A percentile compares a stretch with the other conserved stretches of the same genome.
Evolutionary conservation across 2,329 filamentous ascomycete genomes (phyloP).

Genomic region (Fusarium sp.): DNA sequence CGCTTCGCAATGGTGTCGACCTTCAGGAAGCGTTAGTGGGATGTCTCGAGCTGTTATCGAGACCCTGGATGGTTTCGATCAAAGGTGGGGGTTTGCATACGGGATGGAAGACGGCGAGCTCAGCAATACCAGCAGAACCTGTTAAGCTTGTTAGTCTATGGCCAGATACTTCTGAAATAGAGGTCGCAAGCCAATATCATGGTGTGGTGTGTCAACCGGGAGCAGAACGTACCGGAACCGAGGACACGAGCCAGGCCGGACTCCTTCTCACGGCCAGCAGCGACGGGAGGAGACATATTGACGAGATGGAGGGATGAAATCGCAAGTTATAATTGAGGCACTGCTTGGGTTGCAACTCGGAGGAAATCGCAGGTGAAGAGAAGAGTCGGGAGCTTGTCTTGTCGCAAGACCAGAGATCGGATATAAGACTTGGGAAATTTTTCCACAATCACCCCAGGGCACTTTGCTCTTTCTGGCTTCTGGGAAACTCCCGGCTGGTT

Average conservation of each 20-base stretch:
- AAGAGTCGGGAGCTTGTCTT: slow-evolving; percentile 28
- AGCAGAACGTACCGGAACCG: slow-evolving; percentile 77
- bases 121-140: slow-evolving; percentile 94
- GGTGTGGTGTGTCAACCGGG: slow-evolving; percentile 18
- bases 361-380: slow-evolving; percentile 13
- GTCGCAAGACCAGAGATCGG: slow-evolving; percentile 23
- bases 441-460: slow-evolving; percentile 32
- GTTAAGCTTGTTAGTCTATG: slow-evolving; percentile 36
- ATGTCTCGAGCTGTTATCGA: slow-evolving; percentile 13
- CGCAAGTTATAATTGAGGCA: slow-evolving; percentile 4
- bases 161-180: not conserved
- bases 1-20: slow-evolving; percentile 99
- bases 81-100: slow-evolving; percentile 59
- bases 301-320: not conserved
- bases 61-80: slow-evolving; percentile 12
- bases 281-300: slow-evolving; percentile 68
- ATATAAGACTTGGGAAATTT: slow-evolving; percentile 43
- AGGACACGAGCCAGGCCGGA: slow-evolving; percentile 88
- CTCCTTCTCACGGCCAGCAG: slow-evolving; percentile 74
- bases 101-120: slow-evolving; percentile 92
- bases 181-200: slow-evolving; percentile 4
- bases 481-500: slow-evolving; percentile 22
- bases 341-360: slow-evolving; percentile 14
- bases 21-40: slow-evolving; percentile 56
- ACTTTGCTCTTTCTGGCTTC: slow-evolving; percentile 37